Evolutionary conservation across 768 basidiomycete genomes (phyloP).

Genomic region (Hydnomerulius pinastri): DNA sequence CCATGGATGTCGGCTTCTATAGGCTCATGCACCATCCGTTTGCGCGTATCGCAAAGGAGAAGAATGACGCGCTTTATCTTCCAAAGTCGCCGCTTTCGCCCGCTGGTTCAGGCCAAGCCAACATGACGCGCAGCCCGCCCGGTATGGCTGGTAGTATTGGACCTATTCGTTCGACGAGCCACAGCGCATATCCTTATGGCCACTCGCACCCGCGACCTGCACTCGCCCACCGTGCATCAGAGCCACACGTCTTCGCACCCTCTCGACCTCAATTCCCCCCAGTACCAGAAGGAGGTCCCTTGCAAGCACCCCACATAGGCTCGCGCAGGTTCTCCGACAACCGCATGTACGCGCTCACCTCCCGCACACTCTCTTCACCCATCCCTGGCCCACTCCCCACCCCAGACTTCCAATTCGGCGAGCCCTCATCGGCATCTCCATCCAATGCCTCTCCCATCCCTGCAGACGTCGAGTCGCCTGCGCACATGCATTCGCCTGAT

Average conservation of each 20-base stretch:
- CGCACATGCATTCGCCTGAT: conserved; percentile 47
- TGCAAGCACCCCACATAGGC: conserved; percentile 9
- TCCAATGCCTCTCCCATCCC: conserved; percentile 52
- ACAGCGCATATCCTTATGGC: conserved; percentile 47
- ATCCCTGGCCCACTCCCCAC: conserved; percentile 58
- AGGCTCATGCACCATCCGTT: conserved; percentile 52
- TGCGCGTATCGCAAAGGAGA: conserved; percentile 34
- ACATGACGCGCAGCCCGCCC: conserved; percentile 39
- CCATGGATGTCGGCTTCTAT: conserved; percentile 46
- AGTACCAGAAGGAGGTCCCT: conserved; percentile 24
- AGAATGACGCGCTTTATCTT: conserved; percentile 34
- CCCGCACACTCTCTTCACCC: conserved; percentile 49
- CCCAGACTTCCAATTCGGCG: conserved; percentile 65
- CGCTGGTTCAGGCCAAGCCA: conserved; percentile 33
- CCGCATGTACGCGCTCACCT: conserved; percentile 47
- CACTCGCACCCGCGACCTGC: conserved; percentile 39
- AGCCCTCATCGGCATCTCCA: conserved; percentile 47
- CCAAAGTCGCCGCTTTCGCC: conserved; percentile 36
- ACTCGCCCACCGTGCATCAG: conserved; percentile 32
- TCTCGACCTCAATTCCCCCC: conserved; percentile 40
- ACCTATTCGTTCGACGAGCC: conserved; percentile 48
- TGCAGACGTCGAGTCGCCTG: conserved; percentile 39
- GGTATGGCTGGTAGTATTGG: conserved; percentile 28
- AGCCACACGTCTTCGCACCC: conserved; percentile 36
- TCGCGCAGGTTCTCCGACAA: conserved; percentile 44